Evolutionary conservation across 2,329 filamentous ascomycete genomes (phyloP), one percentile per base, ranked within the genome.

Genomic region (Epichloe baconii): DNA sequence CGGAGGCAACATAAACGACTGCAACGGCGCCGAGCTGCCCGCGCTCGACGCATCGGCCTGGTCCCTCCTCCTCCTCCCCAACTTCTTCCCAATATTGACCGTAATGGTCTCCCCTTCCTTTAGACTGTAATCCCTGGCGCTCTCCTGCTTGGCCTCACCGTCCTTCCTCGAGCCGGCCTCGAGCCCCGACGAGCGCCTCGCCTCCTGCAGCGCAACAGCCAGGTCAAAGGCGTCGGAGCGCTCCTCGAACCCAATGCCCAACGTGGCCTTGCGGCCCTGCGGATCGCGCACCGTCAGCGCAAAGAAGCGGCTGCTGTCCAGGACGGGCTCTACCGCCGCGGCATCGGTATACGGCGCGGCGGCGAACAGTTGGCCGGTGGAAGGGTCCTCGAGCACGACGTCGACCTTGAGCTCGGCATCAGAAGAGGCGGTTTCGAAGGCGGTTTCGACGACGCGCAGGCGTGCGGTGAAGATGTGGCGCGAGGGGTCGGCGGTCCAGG

Each of bases 31-130:
- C 57, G 54, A 55, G 50, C 58, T 55, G 42, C 52, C 57, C 6
- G 53, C 36, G 15, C 15, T 36, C 14, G 46, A 35, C 21, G 31
- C 36, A 21, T 31, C 37, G 12, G 4, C 41, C 38, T 53, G 52
- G 46, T 68, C 63, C 57, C 64, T 73, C 57, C 79, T 73, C 57
- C 23, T 26, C 23, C 23, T 26, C 15, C 73, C 74, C 53, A 77
- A 73, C 56, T 73, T 73, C 47, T 73, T 77, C 21, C 80, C 79
- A 4, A 93, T 75, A 64, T 86, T 87, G 56, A 94, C 82, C 23
- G 83, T 88, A 59, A 95, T 94, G 17, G 86, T 95, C 74, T 95
- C 85, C 11, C 88, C 88, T 54, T 90, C 88, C 66, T 95, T 95
- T 56, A 95, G 66, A 61, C 86, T 90, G 62, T 88, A 89, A 62